phyloP scores from a whole-genome alignment of 2,329 filamentous ascomycete genomes.

The Pseudogymnoascus destructans region DNA sequence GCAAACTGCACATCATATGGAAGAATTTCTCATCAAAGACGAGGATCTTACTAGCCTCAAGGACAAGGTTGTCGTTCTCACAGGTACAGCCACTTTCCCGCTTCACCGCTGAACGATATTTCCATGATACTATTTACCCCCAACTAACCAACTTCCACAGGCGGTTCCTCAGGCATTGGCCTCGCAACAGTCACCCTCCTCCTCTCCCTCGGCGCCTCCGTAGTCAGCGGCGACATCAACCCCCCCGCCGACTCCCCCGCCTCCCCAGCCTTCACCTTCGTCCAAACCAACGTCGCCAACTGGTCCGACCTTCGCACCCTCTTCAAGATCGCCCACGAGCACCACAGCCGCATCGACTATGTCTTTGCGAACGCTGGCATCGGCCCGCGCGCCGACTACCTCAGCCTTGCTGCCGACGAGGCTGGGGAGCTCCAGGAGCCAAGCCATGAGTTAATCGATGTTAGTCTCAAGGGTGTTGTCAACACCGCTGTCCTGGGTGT shows the following conservation, averaged over 20 bases:
- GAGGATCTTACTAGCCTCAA: slow-evolving; percentile 31
- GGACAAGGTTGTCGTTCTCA: slow-evolving; percentile 40
- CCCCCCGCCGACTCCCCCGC: slow-evolving; percentile 25
- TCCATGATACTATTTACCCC: slow-evolving; percentile 8
- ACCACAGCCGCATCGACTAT: slow-evolving; percentile 17
- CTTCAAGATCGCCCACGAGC: slow-evolving; percentile 36
- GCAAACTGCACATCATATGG: slow-evolving; percentile 25
- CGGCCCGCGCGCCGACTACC: slow-evolving; percentile 33
- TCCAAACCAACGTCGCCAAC: slow-evolving; percentile 26
- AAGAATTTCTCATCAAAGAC: slow-evolving; percentile 34
- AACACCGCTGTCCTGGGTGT: slow-evolving; percentile 37
- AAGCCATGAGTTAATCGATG: slow-evolving; percentile 31
- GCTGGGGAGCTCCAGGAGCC: slow-evolving; percentile 38
- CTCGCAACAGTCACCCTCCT: slow-evolving; percentile 40
- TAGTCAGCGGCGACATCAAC: slow-evolving; percentile 42
- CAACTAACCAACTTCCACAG: slow-evolving; percentile 23
- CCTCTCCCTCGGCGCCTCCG: slow-evolving; percentile 38
- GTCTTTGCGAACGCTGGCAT: slow-evolving; percentile 40
- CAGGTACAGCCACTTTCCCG: slow-evolving; percentile 28
- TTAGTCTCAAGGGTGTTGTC: slow-evolving; percentile 37
- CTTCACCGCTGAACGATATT: not conserved
- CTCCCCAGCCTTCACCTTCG: slow-evolving; percentile 28
- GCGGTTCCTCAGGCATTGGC: slow-evolving; percentile 48
- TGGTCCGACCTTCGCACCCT: slow-evolving; percentile 38
- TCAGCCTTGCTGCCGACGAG: slow-evolving; percentile 35